Base-by-base conservation (phyloP, 2,329 filamentous ascomycete species). In the Sphaerulina musiva region DNA sequence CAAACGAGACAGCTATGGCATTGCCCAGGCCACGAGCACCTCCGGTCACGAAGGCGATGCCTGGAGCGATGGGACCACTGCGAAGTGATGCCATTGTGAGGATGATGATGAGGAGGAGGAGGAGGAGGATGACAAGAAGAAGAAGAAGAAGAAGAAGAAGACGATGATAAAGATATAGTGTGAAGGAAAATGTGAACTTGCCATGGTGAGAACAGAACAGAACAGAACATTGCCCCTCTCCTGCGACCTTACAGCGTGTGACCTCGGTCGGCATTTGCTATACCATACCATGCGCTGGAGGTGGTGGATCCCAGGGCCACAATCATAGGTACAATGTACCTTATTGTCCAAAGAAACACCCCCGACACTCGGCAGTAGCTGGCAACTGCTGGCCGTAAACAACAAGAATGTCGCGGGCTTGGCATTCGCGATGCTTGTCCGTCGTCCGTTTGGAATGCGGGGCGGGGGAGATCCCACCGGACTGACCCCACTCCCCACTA, bases 31-130 rank as follows among this genome's bases (percentile, higher is more conserved):
- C 63, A 36, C 63, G 57, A 31, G 61, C 63, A 31, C 63, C 63
- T 10, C 63, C 63, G 1, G 63, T 65, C 42, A 65, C 62, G 58
- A 65, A 65, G 12, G 63, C 63, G 31, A 64, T 58, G 8, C 61
- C 63, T n/a, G 63, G 62, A 46, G 62, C 62, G 26, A 64, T 51
- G 26, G 62, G 56, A 10, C 59, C 59, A 46, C 26, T 53, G 20
- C 62, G 61, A 34, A 58, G 39, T 23, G 34, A 8, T 38, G 34
- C 12, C 34, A 38, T 8, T 36, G 11, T 12, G 32, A 12, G 11
- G 32, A 36, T 2, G 32, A 36, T 12, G 4, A 36, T 11, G 26
- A 6, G 26, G 26, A 29, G 5, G 26, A 6, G 6, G 26, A 26
- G n/a, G 10, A 41, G 23, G n/a, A 32, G 14, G 14, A 14, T 36